Base-by-base conservation (phyloP, 2,329 filamentous ascomycete species). In the Phoma sp. region DNA sequence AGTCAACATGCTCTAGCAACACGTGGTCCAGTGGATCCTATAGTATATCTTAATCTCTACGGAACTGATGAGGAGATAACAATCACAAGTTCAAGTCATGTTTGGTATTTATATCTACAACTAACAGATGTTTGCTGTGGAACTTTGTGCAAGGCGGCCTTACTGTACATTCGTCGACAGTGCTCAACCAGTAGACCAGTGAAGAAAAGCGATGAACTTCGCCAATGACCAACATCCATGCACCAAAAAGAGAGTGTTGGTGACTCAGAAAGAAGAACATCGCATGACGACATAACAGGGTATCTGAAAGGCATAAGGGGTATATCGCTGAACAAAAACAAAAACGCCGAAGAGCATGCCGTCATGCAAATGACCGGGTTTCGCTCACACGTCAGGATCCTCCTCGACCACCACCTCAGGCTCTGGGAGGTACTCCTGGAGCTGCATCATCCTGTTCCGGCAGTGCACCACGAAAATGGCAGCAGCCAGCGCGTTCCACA, bases 401-500 rank as follows among this genome's bases (percentile, higher is more conserved):
- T 63, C 63, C n/a, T 61, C 41, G 1, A 43, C 35, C 8, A 33
- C 36, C 9, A 46, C 19, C 7, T 65, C 52, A 5, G 60, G 49
- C 32, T 66, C 61, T 0, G 72, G 66, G 22, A 76, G 29, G 27
- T 71, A 72, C 32, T 76, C 68, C 36, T 77, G 75, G 21, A 84
- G 71, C 50, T 77, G 70, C 46, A 78, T 60, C 77, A 84, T 78
- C 31, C 79, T 76, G 55, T 82, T 80, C 5, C 84, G 77, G 48
- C 81, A 78, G 65, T 84, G 80, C 57, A 83, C 77, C 10, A 84
- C 75, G 6, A 83, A 73, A 53, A 87, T 83, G 0, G 84, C 82
- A 44, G 87, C 61, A 0, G 84, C 83, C 4, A 87, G 73, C 4
- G 81, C 78, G 63, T 85, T 85, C 85, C 85, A 88, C 2, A 86